phyloP scores from a whole-genome alignment of 2,329 filamentous ascomycete genomes.

The Monosporascus sp. region DNA sequence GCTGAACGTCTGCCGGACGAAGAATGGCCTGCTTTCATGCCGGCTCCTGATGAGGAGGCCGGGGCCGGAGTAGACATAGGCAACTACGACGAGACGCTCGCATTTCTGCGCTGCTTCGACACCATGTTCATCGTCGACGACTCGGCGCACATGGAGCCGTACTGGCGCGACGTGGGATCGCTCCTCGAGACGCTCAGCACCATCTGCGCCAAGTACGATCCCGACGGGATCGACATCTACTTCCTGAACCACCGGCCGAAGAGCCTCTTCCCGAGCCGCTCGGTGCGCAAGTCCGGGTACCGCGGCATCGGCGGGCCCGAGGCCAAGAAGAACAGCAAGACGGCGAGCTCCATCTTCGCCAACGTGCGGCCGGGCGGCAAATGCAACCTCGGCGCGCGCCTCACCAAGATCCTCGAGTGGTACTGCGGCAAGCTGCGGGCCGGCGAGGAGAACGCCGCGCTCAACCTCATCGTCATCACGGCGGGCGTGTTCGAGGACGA shows the following conservation, averaged over 20 bases:
- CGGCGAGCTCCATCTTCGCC: conserved; percentile 1
- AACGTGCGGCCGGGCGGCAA: conserved; percentile 1
- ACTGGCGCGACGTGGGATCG: conserved; percentile 58
- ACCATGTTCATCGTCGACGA: conserved; percentile 74
- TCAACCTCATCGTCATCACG: conserved; percentile 5
- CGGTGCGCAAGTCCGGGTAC: conserved; percentile 2
- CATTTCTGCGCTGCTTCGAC: conserved; percentile 61
- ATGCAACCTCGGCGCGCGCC: conserved; percentile 2
- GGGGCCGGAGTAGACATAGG: not conserved
- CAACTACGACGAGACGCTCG: conserved; percentile 10
- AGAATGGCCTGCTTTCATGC: not conserved
- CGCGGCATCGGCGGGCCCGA: conserved; percentile 3
- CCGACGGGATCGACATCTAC: conserved; percentile 66
- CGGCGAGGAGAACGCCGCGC: conserved; percentile 1
- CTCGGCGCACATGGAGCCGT: conserved; percentile 59
- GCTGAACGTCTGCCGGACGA: not conserved
- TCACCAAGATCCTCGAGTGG: conserved; percentile 3
- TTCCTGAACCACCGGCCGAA: conserved; percentile 34
- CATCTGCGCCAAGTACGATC: conserved; percentile 61
- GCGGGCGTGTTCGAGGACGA: conserved; percentile 11
- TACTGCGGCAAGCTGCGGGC: conserved; percentile 2
- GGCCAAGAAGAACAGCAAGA: conserved; percentile 1
- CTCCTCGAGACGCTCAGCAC: conserved; percentile 61
- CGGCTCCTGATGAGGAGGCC: not conserved
- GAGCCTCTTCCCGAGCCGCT: conserved; percentile 1